phyloP scores from a whole-genome alignment of 371 early-diverging fungal genomes.

The Coemansia sp. region DNA sequence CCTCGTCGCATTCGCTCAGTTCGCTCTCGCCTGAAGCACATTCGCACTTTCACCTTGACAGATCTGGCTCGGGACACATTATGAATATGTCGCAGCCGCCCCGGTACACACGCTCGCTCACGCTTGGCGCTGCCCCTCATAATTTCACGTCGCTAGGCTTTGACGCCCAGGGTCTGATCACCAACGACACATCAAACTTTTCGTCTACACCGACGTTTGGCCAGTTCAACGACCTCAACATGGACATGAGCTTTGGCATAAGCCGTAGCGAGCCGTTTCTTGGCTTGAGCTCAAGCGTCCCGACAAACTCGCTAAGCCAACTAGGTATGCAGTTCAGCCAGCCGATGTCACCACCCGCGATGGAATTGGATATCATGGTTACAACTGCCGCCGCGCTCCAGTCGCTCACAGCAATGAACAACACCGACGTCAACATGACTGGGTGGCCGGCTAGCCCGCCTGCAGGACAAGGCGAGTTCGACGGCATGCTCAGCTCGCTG shows the following conservation, averaged over 20 bases:
- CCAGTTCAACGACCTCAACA: neutral
- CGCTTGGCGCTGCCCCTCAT: conserved; percentile 4
- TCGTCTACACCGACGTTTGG: conserved; percentile 2
- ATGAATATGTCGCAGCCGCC: neutral
- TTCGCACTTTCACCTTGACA: conserved; percentile 4
- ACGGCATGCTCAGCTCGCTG: conserved; percentile 19
- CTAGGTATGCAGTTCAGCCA: conserved; percentile 16
- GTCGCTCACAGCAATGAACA: neutral
- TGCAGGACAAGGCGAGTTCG: neutral
- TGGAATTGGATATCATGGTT: conserved; percentile 8
- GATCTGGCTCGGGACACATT: neutral
- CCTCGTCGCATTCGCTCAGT: conserved; percentile 24
- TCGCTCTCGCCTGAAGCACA: conserved; percentile 37
- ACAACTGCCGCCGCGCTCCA: conserved; percentile 13
- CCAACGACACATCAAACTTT: neutral
- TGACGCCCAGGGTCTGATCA: neutral
- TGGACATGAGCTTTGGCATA: neutral
- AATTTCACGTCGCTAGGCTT: conserved; percentile 2
- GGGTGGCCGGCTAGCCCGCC: conserved; percentile 9
- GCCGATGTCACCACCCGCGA: conserved; percentile 5
- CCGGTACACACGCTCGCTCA: conserved; percentile 13
- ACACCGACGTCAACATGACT: neutral
- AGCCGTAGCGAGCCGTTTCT: conserved; percentile 1
- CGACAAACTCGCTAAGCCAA: conserved; percentile 13
- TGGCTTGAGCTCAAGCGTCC: neutral